phyloP scores from a whole-genome alignment of 306 rosid species.

The Ceratonia siliqua region DNA sequence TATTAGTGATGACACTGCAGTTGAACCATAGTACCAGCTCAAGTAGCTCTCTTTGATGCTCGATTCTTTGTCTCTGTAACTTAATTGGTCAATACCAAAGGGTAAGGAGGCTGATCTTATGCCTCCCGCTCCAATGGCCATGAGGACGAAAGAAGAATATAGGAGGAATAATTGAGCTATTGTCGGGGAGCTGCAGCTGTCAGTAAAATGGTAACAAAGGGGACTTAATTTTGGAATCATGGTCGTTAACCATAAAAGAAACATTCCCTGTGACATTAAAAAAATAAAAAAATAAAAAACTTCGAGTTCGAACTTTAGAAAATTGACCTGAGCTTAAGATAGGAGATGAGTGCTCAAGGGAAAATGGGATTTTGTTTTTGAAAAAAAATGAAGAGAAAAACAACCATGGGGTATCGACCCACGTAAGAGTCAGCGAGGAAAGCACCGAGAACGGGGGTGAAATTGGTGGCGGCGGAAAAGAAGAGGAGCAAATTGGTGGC shows the following conservation, averaged over 20 bases:
- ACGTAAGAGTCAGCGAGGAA: conserved; percentile 34
- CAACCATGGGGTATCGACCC: conserved; percentile 33
- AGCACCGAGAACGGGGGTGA: conserved; percentile 36
- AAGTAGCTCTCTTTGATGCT: conserved; percentile 45
- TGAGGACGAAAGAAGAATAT: conserved; percentile 38
- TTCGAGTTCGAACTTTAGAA: too few species aligned
- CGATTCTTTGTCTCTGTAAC: not conserved
- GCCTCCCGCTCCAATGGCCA: conserved; percentile 65
- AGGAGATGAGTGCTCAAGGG: too few species aligned
- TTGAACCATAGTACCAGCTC: conserved; percentile 50
- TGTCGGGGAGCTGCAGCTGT: not conserved
- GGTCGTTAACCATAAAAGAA: conserved; percentile 47
- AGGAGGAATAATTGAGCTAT: conserved; percentile 4
- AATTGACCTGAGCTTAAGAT: too few species aligned
- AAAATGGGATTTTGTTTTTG: too few species aligned
- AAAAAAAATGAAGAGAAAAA: not conserved
- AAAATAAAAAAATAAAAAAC: too few species aligned
- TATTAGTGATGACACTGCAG: conserved; percentile 32
- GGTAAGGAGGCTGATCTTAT: conserved; percentile 61
- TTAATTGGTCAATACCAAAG: conserved; percentile 56
- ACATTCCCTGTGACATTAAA: conserved; percentile 41
- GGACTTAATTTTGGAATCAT: conserved; percentile 37
- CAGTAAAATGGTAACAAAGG: not conserved
- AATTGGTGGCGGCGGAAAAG: conserved; percentile 36
- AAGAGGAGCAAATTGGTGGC: conserved; percentile 37